A percentile compares a stretch with the other conserved stretches of the same genome.
phyloP scores from a whole-genome alignment of 805 yeast species.

The Helenozyma rhizophorensis region DNA sequence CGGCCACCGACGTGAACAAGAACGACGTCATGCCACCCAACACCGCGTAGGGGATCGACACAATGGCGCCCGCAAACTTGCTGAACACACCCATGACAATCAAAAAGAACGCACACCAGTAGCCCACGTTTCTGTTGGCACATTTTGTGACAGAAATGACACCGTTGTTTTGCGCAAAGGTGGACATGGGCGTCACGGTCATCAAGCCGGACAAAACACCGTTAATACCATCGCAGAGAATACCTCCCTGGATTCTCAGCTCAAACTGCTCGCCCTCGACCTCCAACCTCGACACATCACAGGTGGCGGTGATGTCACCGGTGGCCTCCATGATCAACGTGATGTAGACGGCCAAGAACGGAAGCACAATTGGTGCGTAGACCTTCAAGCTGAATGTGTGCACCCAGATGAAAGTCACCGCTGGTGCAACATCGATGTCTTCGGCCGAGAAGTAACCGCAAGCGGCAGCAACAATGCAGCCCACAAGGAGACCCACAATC shows the following conservation, averaged over 20 bases:
- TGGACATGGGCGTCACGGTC: slow-evolving; percentile 86
- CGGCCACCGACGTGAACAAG: slow-evolving; percentile 17
- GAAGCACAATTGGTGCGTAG: slow-evolving; percentile 83
- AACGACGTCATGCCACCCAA: slow-evolving; percentile 18
- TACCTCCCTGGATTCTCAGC: slow-evolving; percentile 88
- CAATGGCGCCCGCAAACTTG: slow-evolving; percentile 48
- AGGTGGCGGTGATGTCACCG: slow-evolving; percentile 92
- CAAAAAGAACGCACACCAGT: slow-evolving; percentile 76
- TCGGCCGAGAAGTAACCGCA: slow-evolving; percentile 69
- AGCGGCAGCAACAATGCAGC: slow-evolving; percentile 91
- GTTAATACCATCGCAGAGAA: slow-evolving; percentile 82
- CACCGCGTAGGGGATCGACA: slow-evolving; percentile 65
- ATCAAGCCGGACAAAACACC: slow-evolving; percentile 72
- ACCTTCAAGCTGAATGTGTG: slow-evolving; percentile 72
- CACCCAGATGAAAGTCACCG: slow-evolving; percentile 82
- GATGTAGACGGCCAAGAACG: slow-evolving; percentile 77
- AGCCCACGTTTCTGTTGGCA: slow-evolving; percentile 79
- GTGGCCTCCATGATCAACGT: slow-evolving; percentile 89
- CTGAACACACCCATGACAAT: slow-evolving; percentile 84
- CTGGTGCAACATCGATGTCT: slow-evolving; percentile 67
- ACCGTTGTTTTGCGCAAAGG: slow-evolving; percentile 95
- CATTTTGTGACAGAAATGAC: slow-evolving; percentile 89
- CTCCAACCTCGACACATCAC: slow-evolving; percentile 82
- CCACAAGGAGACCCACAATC: slow-evolving; percentile 75
- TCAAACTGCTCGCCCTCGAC: slow-evolving; percentile 81